Evolutionary conservation across 306 rosid species (phyloP), one percentile per base, ranked within the genome.

Genomic region (Gynostemma pentaphyllum): DNA sequence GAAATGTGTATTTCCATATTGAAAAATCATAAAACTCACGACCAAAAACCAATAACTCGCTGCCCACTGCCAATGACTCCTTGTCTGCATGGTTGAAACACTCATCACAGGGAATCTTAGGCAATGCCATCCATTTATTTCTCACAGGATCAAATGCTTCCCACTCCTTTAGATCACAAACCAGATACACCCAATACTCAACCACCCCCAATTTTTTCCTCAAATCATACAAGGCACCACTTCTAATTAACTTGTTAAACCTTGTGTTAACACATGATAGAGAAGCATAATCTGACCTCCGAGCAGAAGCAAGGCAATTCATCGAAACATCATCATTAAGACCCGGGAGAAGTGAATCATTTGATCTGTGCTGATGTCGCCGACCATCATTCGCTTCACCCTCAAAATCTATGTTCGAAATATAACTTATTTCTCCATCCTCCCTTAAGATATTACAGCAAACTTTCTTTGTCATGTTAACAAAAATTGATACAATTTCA

Each of bases 41-140:
- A 40, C 98, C 95, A 11, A 92, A 92, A 48, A 92, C 95, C 80
- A 88, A 56, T 46, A 92, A 72, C 68, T 92, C 87, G 47, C 81
- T 72, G 32, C 87, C 98, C 46, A 92, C 94, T 14, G 96, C 92
- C 81, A 92, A 71, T 36, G 94, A 92, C 84, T 92, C 98, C 75
- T 88, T 92, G 73, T 92, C 98, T 9, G 96, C 95, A 44, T 82
- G 88, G 72, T 84, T 86, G 63, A 92, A 92, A 66, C 96, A 92
- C 68, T 92, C 98, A 18, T 92, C 94, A 71, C 96, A 92, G 44
- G 98, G 98, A 62, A 86, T 88, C 76, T 76, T 82, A 45, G 98
- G 96, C 64, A 92, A 80, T 13, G 88, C 15, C 75, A 81, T 85
- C 98, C 98, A 92, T 69, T 75, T 86, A 66, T 78, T 79, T 46